Conservation (phyloP, 805 yeast species). For the Pichia sporocuriosa region DNA sequence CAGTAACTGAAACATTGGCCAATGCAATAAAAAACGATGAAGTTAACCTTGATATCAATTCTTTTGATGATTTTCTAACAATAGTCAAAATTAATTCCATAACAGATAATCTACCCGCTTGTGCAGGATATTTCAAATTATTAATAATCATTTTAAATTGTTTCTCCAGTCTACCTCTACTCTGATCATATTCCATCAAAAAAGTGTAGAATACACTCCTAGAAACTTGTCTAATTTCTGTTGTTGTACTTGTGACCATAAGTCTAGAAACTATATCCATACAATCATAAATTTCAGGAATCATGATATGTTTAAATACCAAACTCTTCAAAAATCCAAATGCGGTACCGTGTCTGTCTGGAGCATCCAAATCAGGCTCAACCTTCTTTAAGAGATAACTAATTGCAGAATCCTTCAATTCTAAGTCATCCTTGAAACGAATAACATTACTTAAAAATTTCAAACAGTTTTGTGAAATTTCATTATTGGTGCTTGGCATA, state of each 20-base stretch:
- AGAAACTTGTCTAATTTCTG: slow-evolving; percentile 76
- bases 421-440: slow-evolving; percentile 59
- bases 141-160: slow-evolving; percentile 75
- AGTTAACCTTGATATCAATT: slow-evolving; percentile 52
- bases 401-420: slow-evolving; percentile 62
- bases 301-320: slow-evolving; percentile 61
- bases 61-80: slow-evolving; percentile 56
- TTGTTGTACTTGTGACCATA: slow-evolving; percentile 84
- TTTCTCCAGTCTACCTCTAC: slow-evolving; percentile 74
- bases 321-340: slow-evolving; percentile 76
- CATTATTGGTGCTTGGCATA: slow-evolving; percentile 70
- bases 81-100: slow-evolving; percentile 78
- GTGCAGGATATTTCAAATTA: slow-evolving; percentile 78
- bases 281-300: slow-evolving; percentile 86
- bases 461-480: slow-evolving; percentile 72
- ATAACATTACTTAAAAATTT: slow-evolving; percentile 67
- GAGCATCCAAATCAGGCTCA: slow-evolving; percentile 85
- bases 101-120: slow-evolving; percentile 81
- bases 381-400: slow-evolving; percentile 66
- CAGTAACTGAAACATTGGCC: slow-evolving; percentile 70
- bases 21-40: slow-evolving; percentile 79
- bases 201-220: slow-evolving; percentile 79
- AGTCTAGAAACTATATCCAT: slow-evolving; percentile 75
- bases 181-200: slow-evolving; percentile 91
- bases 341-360: slow-evolving; percentile 81